Conservation (phyloP, 345 rosid species). For the Eucalyptus sp. region DNA sequence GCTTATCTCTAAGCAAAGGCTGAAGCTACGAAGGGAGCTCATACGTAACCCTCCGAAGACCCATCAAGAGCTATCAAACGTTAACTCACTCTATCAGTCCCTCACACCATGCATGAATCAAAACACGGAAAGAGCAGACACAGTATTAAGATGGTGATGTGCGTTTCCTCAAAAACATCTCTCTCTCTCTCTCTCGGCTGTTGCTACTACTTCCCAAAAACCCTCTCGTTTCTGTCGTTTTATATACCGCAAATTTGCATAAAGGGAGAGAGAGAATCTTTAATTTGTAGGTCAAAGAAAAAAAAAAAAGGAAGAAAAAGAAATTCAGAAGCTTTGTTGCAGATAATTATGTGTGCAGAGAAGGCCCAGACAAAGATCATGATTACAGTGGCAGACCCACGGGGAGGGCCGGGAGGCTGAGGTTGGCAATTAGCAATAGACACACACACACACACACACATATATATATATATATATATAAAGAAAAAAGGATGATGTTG, state of each 20-base stretch:
- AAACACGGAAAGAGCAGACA: background rate
- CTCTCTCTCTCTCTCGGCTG: background rate
- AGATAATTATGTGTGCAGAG: background rate
- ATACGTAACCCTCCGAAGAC: background rate
- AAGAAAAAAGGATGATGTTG: background rate
- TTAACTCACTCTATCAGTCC: background rate
- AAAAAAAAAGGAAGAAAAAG: background rate
- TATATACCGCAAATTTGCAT: constrained; percentile 12
- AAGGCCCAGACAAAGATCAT: constrained; percentile 22
- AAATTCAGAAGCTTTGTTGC: constrained; percentile 4
- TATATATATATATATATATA: background rate
- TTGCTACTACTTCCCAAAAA: constrained; percentile 54
- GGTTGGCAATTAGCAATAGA: background rate
- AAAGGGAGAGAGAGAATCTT: constrained; percentile 1
- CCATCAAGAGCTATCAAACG: background rate
- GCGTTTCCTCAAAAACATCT: background rate
- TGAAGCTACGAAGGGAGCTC: background rate
- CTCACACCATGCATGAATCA: background rate
- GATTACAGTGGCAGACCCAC: constrained; percentile 52
- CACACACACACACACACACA: background rate
- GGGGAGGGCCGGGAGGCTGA: background rate
- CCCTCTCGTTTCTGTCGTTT: constrained; percentile 24
- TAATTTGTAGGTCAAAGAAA: background rate
- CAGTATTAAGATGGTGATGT: background rate
- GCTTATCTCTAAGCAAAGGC: background rate